phyloP scores from a whole-genome alignment of 345 rosid genomes.

The Acer negundo region DNA sequence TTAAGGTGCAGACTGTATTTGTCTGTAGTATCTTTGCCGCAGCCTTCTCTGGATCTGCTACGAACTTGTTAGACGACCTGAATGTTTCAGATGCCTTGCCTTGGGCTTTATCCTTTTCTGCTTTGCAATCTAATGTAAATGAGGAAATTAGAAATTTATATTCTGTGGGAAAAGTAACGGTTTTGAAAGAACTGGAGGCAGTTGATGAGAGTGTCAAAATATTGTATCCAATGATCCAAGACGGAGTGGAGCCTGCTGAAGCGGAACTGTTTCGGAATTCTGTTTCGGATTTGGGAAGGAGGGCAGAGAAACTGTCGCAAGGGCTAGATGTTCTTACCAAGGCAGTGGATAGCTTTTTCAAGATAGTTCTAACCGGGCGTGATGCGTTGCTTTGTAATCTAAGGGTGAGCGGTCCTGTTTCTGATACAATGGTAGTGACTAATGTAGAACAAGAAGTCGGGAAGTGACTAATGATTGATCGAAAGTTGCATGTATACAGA shows the following conservation, averaged over 20 bases:
- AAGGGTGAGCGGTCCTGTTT: constrained; percentile 41
- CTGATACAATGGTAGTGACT: constrained; percentile 34
- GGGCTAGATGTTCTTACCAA: constrained; percentile 69
- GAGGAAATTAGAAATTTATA: constrained; percentile 48
- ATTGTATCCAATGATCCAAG: constrained; percentile 63
- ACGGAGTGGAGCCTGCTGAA: constrained; percentile 42
- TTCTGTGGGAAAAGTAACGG: constrained; percentile 38
- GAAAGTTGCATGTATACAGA: constrained; percentile 17
- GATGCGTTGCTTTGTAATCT: constrained; percentile 86
- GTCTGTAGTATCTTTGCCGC: constrained; percentile 73
- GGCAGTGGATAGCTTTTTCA: constrained; percentile 79
- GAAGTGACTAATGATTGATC: constrained; percentile 31
- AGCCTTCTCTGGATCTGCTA: constrained; percentile 68
- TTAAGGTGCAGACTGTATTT: constrained; percentile 74
- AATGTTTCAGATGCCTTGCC: constrained; percentile 44
- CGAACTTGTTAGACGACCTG: constrained; percentile 57
- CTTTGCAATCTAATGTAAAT: constrained; percentile 56
- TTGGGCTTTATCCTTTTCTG: constrained; percentile 63
- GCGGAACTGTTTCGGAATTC: constrained; percentile 36
- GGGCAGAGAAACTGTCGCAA: constrained; percentile 56
- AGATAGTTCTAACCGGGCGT: constrained; percentile 70
- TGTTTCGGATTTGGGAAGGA: constrained; percentile 40
- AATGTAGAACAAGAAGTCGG: constrained; percentile 31
- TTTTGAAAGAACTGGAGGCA: constrained; percentile 62
- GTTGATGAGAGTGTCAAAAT: constrained; percentile 62